Percentiles rank a stretch among this genome's conserved stretches.
Evolutionary conservation across 345 rosid genomes (phyloP).

Genomic region (Lepidium sativum): DNA sequence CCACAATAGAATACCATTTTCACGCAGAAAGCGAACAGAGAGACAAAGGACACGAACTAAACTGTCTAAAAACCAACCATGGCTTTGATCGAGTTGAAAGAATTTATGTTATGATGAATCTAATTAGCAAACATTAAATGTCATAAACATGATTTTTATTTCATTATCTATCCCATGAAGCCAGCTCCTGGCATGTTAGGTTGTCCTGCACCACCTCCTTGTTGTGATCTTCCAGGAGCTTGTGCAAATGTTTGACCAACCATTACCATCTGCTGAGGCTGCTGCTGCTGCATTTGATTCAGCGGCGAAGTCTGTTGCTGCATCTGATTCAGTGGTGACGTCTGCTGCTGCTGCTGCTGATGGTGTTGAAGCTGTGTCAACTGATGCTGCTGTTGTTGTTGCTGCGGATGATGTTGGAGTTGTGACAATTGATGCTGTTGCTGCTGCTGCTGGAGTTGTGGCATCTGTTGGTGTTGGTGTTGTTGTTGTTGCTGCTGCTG

Average conservation of each 20-base stretch:
- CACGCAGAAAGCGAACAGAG: background rate
- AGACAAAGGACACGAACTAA: background rate
- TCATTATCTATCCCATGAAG: constrained; percentile 33
- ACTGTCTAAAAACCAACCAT: constrained; percentile 6
- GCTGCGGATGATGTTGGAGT: constrained; percentile 37
- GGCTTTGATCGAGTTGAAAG: background rate
- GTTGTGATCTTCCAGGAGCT: constrained; percentile 68
- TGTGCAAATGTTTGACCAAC: constrained; percentile 59
- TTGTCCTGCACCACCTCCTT: constrained; percentile 32
- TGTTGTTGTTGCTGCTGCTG: constrained; percentile 30
- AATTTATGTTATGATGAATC: constrained; percentile 1
- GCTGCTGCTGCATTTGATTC: constrained; percentile 39
- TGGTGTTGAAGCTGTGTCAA: constrained; percentile 34
- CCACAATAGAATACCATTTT: background rate
- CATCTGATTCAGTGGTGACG: constrained; percentile 16
- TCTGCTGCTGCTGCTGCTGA: constrained; percentile 31
- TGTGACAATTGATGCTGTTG: constrained; percentile 35
- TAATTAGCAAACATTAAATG: background rate
- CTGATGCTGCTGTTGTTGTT: constrained; percentile 29
- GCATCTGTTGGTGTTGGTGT: constrained; percentile 34
- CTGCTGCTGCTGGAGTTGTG: constrained; percentile 31
- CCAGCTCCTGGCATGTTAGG: constrained; percentile 70
- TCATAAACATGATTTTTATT: background rate
- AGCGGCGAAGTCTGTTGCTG: constrained; percentile 26
- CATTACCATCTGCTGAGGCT: constrained; percentile 74